Base-by-base conservation (phyloP, 352 stramenopile genomes). In the Phytophthora capsici region DNA sequence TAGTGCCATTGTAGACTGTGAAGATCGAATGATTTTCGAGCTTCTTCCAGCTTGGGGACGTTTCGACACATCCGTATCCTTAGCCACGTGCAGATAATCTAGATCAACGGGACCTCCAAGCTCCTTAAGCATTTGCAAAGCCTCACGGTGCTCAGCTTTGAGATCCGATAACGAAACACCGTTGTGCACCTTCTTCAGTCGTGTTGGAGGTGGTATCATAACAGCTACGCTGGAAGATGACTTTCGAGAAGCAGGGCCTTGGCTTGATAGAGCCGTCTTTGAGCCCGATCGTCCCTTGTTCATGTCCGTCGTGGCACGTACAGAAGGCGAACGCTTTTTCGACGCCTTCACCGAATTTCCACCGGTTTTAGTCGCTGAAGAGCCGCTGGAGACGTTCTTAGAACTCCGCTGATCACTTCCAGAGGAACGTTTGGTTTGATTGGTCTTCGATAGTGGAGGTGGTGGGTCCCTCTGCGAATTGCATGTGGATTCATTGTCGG, bases 101-200 rank as follows among this genome's bases (percentile, higher is more conserved):
- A 49, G 52, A 32, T 90, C 80, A 10, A 86, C 14, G 6, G 84
- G 80, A 1, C 82, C 87, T 3, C 85, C 87, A 0, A 95, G 77
- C 56, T 93, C 84, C 23, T 88, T 71, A 1, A 95, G 75, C 65
- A 95, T 77, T 36, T 86, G 74, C 17, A 93, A 66, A 19, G 87
- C 87, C 20, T 81, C 82, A 3, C 76, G 82, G 57, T 95, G 87
- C 23, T 95, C 87, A 16, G 89, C 72, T 54, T 89, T 90, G 1
- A 95, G 56, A 55, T 90, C 83, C 3, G 83, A 80, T 20, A 95
- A 70, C 12, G 87, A 93, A 14, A 90, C 68, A 8, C 83, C 80
- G 17, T 66, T 84, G 36, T 64, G 66, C n/a, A 83, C 75, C 47
- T 75, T 69, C 32, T 57, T 75, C 23, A 43, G 44, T 37, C 46